These are phyloP conservation scores for Alternaria sp. DNA, from an alignment of 2,329 filamentous ascomycete genomes.

Conservation along the genomic window DNA sequence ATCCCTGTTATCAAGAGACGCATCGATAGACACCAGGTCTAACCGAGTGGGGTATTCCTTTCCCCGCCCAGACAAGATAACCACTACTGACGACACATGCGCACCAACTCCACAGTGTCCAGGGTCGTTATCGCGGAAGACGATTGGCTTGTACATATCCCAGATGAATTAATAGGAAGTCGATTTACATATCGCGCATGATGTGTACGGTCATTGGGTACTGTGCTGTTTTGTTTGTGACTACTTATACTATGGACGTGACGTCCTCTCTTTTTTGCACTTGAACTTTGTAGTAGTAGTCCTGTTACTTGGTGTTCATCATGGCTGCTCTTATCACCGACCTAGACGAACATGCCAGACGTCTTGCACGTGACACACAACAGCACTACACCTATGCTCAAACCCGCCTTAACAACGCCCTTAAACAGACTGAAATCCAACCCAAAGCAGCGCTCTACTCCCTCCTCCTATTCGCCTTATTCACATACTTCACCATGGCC, in stretches of 20 bases:
- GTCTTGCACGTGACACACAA: constrained; percentile 24
- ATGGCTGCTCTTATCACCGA: constrained; percentile 16
- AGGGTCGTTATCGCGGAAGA: constrained; percentile 18
- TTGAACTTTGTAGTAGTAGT: background rate
- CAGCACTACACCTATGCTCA: constrained; percentile 20
- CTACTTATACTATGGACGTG: background rate
- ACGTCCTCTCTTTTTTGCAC: background rate
- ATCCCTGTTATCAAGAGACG: background rate
- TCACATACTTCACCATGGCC: constrained; percentile 38
- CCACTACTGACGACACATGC: constrained; percentile 19
- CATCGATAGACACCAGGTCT: constrained; percentile 8
- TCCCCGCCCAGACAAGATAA: constrained; percentile 17
- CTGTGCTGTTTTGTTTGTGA: background rate
- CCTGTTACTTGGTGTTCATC: background rate
- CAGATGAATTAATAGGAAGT: constrained; percentile 5
- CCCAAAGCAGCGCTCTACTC: constrained; percentile 38
- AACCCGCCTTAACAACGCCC: background rate
- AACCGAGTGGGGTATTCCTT: constrained; percentile 30
- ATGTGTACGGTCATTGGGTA: background rate
- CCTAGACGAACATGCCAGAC: constrained; percentile 21
- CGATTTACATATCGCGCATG: constrained; percentile 12
- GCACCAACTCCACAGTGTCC: constrained; percentile 21
- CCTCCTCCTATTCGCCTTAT: constrained; percentile 37
- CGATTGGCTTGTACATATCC: background rate
- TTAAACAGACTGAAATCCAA: constrained; percentile 13